These are phyloP conservation scores for Starmerella gropengiesseri DNA, from an alignment of 805 yeast species.

Conservation along the genomic window DNA sequence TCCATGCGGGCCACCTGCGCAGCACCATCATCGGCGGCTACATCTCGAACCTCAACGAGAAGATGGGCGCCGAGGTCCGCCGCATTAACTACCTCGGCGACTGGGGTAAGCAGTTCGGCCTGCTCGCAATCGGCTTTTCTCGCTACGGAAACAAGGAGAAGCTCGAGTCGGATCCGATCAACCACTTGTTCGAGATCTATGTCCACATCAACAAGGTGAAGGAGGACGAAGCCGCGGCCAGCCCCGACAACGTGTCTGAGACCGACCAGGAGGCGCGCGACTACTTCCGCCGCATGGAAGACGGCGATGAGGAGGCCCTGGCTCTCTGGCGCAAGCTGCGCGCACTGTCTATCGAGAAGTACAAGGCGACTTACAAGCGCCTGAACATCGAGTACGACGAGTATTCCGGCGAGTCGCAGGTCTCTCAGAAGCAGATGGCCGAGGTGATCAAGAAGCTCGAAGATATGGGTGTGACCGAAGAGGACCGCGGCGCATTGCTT, in stretches of 20 bases:
- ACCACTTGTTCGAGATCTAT: constrained; percentile 89
- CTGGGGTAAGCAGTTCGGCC: constrained; percentile 99
- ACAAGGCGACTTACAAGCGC: constrained; percentile 80
- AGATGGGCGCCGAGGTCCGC: constrained; percentile 81
- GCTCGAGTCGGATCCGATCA: constrained; percentile 69
- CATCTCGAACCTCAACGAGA: constrained; percentile 78
- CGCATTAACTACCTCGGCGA: constrained; percentile 95
- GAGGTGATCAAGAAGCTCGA: constrained; percentile 51
- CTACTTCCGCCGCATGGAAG: constrained; percentile 84
- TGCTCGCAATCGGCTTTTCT: constrained; percentile 84
- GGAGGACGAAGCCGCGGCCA: constrained; percentile 47
- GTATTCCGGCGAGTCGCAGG: constrained; percentile 95
- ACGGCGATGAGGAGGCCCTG: constrained; percentile 75
- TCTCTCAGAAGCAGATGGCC: constrained; percentile 59
- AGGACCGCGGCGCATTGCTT: constrained; percentile 82
- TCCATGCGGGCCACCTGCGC: constrained; percentile 98
- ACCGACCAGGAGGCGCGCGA: constrained; percentile 79
- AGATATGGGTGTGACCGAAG: constrained; percentile 61
- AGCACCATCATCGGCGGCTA: constrained; percentile 97
- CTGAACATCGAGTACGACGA: constrained; percentile 78
- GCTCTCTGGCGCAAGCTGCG: constrained; percentile 78
- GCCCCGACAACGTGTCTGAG: constrained; percentile 40
- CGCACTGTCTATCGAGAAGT: constrained; percentile 77
- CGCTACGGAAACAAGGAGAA: constrained; percentile 72
- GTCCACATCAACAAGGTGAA: constrained; percentile 77